These are phyloP conservation scores for Solanum dulcamara DNA, from an alignment of 257 asterid genomes.

Conservation along the genomic window DNA sequence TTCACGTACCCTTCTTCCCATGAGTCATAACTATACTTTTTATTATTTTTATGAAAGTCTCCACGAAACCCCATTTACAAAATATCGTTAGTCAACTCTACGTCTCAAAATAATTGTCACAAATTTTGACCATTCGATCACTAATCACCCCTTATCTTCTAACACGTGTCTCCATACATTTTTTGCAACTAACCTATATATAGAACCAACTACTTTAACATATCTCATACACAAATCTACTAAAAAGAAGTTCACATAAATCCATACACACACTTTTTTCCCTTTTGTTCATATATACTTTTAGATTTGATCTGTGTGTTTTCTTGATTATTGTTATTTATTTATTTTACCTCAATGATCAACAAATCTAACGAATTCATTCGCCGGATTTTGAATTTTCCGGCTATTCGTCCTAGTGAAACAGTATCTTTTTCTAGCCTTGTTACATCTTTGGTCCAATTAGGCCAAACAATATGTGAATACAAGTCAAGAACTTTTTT, in stretches of 20 bases:
- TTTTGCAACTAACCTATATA: neutral
- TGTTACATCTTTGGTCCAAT: conserved; percentile 29
- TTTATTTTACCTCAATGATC: conserved; percentile 38
- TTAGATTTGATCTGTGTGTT: neutral
- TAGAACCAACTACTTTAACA: neutral
- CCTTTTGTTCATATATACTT: neutral
- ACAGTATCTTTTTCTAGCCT: conserved; percentile 33
- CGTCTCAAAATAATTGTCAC: conserved; percentile 8
- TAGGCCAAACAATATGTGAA: conserved; percentile 28
- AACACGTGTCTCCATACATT: conserved; percentile 19
- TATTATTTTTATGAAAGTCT: neutral
- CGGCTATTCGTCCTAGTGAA: conserved; percentile 77
- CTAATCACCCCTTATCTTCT: neutral
- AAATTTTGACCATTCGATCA: neutral
- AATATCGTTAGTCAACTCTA: neutral
- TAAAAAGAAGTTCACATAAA: neutral
- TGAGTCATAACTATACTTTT: conserved; percentile 9
- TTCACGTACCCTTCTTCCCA: conserved; percentile 15
- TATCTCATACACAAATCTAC: neutral
- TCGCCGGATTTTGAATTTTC: conserved; percentile 82
- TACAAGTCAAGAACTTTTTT: conserved; percentile 37
- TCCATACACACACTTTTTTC: neutral
- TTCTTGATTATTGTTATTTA: neutral
- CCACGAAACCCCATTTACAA: conserved; percentile 9
- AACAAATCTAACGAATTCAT: conserved; percentile 21